Conservation (phyloP, 2,329 filamentous ascomycete species). For the Coniochaeta sp. region DNA sequence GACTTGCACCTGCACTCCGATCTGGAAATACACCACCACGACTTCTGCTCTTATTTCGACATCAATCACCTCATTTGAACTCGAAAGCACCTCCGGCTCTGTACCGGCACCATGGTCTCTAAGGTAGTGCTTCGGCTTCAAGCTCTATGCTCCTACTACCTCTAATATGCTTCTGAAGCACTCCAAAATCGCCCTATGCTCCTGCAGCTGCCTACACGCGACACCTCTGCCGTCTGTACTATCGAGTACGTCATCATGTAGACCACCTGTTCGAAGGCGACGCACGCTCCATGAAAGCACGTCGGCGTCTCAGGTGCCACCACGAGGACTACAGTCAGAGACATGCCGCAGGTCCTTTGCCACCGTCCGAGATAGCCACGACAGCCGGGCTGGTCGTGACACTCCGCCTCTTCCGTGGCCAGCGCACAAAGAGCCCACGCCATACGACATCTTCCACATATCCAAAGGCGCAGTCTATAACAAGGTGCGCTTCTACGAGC, state of each 20-base stretch:
- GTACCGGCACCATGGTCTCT: conserved; percentile 11
- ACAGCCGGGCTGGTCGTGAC: background rate
- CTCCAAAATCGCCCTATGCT: conserved; percentile 2
- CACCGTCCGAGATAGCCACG: background rate
- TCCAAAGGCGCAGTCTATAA: conserved; percentile 59
- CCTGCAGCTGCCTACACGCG: background rate
- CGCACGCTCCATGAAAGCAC: background rate
- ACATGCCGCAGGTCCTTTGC: background rate
- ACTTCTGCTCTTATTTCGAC: too few species aligned
- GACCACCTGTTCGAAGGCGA: background rate
- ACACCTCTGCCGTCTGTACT: background rate
- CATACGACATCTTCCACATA: conserved; percentile 78
- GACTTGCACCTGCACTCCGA: too few species aligned
- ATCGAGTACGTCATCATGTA: conserved; percentile 6
- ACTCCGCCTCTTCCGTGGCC: conserved; percentile 35
- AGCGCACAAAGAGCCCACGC: conserved; percentile 53
- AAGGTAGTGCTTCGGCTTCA: conserved; percentile 6
- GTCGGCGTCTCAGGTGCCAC: background rate
- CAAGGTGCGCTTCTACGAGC: conserved; percentile 78
- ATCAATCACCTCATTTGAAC: too few species aligned
- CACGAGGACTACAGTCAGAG: background rate
- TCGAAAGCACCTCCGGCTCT: background rate
- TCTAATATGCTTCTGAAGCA: conserved; percentile 20
- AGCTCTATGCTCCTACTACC: conserved; percentile 8
- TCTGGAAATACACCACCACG: too few species aligned